Percentiles rank a stretch among this genome's conserved stretches.
phyloP scores from a whole-genome alignment of 2,329 filamentous ascomycete species.

The Colletotrichum coccodes region DNA sequence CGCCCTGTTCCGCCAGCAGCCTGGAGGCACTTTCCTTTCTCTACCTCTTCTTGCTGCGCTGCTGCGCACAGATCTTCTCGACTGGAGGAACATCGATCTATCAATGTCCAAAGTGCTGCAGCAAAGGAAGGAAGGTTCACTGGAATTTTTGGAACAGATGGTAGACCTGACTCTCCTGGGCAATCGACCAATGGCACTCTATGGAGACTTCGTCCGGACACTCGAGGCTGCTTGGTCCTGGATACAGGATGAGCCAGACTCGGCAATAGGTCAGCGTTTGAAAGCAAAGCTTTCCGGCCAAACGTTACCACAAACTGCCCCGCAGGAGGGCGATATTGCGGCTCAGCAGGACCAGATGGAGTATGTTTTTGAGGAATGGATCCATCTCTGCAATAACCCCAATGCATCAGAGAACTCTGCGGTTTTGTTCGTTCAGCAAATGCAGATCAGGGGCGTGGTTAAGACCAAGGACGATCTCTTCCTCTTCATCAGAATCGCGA shows the following conservation, averaged over 20 bases:
- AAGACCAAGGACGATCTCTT: slow-evolving; percentile 80
- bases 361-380: slow-evolving; percentile 97
- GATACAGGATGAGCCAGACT: slow-evolving; percentile 77
- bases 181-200: slow-evolving; percentile 80
- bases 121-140: slow-evolving; percentile 74
- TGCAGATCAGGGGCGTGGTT: slow-evolving; percentile 80
- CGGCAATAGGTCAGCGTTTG: slow-evolving; percentile 74
- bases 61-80: slow-evolving; percentile 68
- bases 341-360: slow-evolving; percentile 83
- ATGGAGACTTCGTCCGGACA: slow-evolving; percentile 86
- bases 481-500: slow-evolving; percentile 81
- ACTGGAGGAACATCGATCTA: slow-evolving; percentile 74
- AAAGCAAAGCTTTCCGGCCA: slow-evolving; percentile 68
- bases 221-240: slow-evolving; percentile 84
- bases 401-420: slow-evolving; percentile 78
- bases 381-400: slow-evolving; percentile 82
- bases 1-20: slow-evolving; percentile 65
- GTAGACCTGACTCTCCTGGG: slow-evolving; percentile 83
- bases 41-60: slow-evolving; percentile 67
- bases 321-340: background rate
- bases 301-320: slow-evolving; percentile 59
- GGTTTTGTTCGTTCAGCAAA: slow-evolving; percentile 83
- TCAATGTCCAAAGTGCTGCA: slow-evolving; percentile 79
- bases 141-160: slow-evolving; percentile 84
- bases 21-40: slow-evolving; percentile 65